Evolutionary conservation across 768 basidiomycete species (phyloP).

Genomic region (Lactarius hengduanensis): DNA sequence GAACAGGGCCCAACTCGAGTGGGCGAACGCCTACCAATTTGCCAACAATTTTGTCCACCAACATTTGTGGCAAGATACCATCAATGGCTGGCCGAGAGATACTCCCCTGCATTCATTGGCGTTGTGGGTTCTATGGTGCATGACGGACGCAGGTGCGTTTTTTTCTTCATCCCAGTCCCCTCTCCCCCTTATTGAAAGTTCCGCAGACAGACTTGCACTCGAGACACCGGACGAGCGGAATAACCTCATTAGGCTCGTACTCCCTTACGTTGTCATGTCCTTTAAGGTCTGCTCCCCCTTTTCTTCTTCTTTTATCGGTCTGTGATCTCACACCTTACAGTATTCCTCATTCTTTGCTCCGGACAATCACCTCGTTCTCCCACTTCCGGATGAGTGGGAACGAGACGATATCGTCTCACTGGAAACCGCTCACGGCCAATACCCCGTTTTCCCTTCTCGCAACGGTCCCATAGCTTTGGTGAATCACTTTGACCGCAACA

Average conservation of each 20-base stretch:
- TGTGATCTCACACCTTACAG: conserved; percentile 46
- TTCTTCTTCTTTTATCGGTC: conserved; percentile 40
- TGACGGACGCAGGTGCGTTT: conserved; percentile 48
- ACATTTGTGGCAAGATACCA: conserved; percentile 44
- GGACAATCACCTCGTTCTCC: conserved; percentile 57
- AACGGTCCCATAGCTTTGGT: conserved; percentile 27
- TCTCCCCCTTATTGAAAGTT: not conserved
- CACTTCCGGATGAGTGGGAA: conserved; percentile 38
- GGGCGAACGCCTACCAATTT: conserved; percentile 48
- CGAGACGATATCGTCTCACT: conserved; percentile 34
- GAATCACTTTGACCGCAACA: conserved; percentile 29
- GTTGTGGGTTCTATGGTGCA: conserved; percentile 65
- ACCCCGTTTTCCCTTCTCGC: conserved; percentile 44
- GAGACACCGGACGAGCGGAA: conserved; percentile 35
- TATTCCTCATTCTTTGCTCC: conserved; percentile 62
- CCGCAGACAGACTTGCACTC: conserved; percentile 32
- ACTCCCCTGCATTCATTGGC: conserved; percentile 49
- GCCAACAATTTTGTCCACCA: conserved; percentile 45
- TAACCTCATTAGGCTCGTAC: conserved; percentile 32
- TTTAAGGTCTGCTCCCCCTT: conserved; percentile 37
- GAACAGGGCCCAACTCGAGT: conserved; percentile 55
- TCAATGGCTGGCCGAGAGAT: conserved; percentile 60
- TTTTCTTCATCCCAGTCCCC: not conserved
- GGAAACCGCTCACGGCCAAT: conserved; percentile 44
- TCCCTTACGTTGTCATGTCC: conserved; percentile 31